phyloP scores from a whole-genome alignment of 2,329 filamentous ascomycete genomes.

The Pyrenophora graminea region DNA sequence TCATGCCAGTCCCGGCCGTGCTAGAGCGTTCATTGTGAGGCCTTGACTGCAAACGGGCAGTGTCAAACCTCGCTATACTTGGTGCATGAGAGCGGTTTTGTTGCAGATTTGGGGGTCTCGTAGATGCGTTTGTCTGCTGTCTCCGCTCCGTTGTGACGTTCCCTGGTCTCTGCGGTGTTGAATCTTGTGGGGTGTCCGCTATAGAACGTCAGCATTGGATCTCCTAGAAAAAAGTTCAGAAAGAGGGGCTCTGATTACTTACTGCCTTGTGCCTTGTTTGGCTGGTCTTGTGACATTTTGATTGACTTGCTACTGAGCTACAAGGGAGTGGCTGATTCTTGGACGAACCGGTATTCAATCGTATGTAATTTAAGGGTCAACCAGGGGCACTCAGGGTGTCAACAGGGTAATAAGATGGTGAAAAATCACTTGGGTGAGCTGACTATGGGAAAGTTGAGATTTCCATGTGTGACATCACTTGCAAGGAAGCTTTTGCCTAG shows the following conservation, averaged over 20 bases:
- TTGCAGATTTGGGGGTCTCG: slow-evolving; percentile 13
- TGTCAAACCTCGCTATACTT: slow-evolving; percentile 25
- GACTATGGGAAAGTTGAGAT: slow-evolving; percentile 26
- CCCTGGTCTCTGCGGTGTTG: slow-evolving; percentile 3
- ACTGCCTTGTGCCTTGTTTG: slow-evolving; percentile 8
- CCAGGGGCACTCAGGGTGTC: neutral
- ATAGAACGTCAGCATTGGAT: neutral
- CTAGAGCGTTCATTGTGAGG: slow-evolving; percentile 10
- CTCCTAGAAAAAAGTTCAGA: neutral
- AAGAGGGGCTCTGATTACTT: neutral
- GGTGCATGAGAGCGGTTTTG: slow-evolving; percentile 18
- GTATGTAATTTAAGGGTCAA: neutral
- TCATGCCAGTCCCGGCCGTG: slow-evolving; percentile 15
- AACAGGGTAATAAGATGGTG: slow-evolving; percentile 1
- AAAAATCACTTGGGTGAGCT: neutral
- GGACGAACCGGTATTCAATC: neutral
- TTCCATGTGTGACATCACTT: slow-evolving; percentile 30
- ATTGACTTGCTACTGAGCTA: neutral
- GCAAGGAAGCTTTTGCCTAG: slow-evolving; percentile 18
- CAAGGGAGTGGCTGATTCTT: neutral
- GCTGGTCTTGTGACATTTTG: slow-evolving; percentile 17
- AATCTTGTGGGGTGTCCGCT: slow-evolving; percentile 4
- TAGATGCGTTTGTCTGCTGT: slow-evolving; percentile 11
- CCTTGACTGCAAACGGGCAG: slow-evolving; percentile 9
- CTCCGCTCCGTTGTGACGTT: slow-evolving; percentile 5